These are phyloP conservation scores for Bonia amplexicaulis DNA, from an alignment of 176 grass and related monocot species.

Conservation along the genomic window DNA sequence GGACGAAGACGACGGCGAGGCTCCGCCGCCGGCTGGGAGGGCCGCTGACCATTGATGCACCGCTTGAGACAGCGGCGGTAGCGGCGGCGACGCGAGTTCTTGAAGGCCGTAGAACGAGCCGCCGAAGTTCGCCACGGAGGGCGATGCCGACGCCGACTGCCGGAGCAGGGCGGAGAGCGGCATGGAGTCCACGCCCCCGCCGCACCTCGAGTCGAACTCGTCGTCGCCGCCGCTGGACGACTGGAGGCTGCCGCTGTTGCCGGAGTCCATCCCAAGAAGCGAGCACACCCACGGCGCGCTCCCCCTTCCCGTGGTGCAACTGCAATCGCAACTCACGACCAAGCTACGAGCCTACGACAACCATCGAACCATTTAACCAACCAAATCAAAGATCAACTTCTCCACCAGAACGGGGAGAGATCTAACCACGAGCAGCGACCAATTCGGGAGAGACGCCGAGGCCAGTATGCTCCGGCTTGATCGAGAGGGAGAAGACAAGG, in stretches of 20 bases:
- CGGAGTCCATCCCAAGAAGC: conserved; percentile 30
- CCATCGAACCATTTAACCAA: background rate
- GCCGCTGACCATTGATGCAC: background rate
- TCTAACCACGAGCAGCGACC: background rate
- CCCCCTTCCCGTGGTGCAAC: background rate
- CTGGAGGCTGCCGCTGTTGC: conserved; percentile 47
- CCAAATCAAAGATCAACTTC: background rate
- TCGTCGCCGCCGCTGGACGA: conserved; percentile 44
- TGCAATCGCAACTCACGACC: background rate
- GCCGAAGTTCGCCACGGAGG: background rate
- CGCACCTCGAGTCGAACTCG: conserved; percentile 32
- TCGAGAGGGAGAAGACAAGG: background rate
- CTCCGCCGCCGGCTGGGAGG: background rate
- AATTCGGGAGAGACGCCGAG: background rate
- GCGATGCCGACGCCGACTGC: background rate
- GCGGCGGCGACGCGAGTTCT: background rate
- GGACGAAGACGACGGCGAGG: background rate
- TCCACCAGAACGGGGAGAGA: background rate
- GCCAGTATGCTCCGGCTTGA: no score
- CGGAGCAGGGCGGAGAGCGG: conserved; percentile 37
- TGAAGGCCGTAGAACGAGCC: conserved; percentile 28
- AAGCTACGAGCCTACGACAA: background rate
- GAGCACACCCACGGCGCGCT: background rate
- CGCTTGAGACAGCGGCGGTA: background rate
- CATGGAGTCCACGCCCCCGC: background rate